These are phyloP conservation scores for Camellia japonica DNA, from an alignment of 148 eudicot species.

Conservation along the genomic window DNA sequence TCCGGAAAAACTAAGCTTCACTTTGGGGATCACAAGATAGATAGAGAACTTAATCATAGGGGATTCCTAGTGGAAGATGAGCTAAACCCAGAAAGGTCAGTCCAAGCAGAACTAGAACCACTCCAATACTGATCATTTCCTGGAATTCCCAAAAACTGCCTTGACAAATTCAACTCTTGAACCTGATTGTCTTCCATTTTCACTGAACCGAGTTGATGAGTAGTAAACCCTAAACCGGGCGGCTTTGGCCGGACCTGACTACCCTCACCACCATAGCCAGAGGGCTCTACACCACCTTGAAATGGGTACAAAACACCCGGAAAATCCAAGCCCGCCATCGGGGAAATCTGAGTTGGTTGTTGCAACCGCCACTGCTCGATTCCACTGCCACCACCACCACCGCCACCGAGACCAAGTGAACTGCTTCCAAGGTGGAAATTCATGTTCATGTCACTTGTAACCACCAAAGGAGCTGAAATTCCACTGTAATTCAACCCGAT, in stretches of 20 bases:
- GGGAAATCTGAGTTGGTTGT: constrained; percentile 22
- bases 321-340: constrained; percentile 28
- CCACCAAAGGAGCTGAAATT: constrained; percentile 26
- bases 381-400: constrained; percentile 5
- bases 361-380: constrained; percentile 37
- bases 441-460: constrained; percentile 34
- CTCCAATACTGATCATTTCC: constrained; percentile 48
- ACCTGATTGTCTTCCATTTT: constrained; percentile 42
- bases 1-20: constrained; percentile 6
- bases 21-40: not conserved
- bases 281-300: constrained; percentile 25
- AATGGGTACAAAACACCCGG: constrained; percentile 19
- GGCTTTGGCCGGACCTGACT: constrained; percentile 22
- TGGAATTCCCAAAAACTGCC: constrained; percentile 42
- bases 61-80: constrained; percentile 50
- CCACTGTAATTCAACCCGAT: constrained; percentile 37
- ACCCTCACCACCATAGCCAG: constrained; percentile 17
- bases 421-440: constrained; percentile 32
- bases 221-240: constrained; percentile 17
- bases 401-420: constrained; percentile 16
- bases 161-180: constrained; percentile 30
- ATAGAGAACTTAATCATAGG: constrained; percentile 12
- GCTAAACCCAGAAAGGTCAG: constrained; percentile 52
- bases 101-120: constrained; percentile 40
- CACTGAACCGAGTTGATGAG: constrained; percentile 39